Evolutionary conservation across 108 stramenopile species (phyloP), one percentile per base, ranked within the genome.

Genomic region (Craspedostauros australis): DNA sequence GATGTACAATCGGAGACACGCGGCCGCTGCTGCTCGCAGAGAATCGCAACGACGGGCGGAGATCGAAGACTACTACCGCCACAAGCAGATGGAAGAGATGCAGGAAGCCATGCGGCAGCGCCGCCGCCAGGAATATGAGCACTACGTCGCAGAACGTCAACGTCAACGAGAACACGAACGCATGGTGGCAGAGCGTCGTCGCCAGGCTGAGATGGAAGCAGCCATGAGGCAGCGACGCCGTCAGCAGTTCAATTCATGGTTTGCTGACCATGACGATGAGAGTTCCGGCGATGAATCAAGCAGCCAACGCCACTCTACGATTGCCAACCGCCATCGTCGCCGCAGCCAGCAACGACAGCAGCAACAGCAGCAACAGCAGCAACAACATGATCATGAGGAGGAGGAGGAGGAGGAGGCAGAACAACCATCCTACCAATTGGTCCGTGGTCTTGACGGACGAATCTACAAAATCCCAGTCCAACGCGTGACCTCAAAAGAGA

Each of bases 361-460:
- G 0, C 11, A 44, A 44, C 11, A 44, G 3, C 43, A 44, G 0
- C 11, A 44, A 44, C 11, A 44, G 9, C 11, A 20, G 9, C 11
- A 16, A 44, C 16, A 12, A 44, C 21, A 11, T 9, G 16, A 44
- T 12, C 19, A 44, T 0, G 12, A 26, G 9, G 50, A 45, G n/a
- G 40, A 39, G 5, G 50, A 33, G 44, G 28, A 52, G 6, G 38
- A 40, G 12, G 48, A 29, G 1, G 12, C 21, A 9, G 56, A 15
- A 27, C 38, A 48, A 8, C 43, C 37, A 19, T 23, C 22, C 8
- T 60, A 60, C 33, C 46, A 21, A 39, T 14, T 60, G 1, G 34
- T 60, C 2, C 58, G 58, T 24, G 58, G 58, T 4, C 58, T 38
- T 15, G 47, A 60, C 27, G 58, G 58, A 22, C 15, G 48, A 7